Conservation (phyloP, 1,284 basidiomycete species). For the Schizophyllum amplum region DNA sequence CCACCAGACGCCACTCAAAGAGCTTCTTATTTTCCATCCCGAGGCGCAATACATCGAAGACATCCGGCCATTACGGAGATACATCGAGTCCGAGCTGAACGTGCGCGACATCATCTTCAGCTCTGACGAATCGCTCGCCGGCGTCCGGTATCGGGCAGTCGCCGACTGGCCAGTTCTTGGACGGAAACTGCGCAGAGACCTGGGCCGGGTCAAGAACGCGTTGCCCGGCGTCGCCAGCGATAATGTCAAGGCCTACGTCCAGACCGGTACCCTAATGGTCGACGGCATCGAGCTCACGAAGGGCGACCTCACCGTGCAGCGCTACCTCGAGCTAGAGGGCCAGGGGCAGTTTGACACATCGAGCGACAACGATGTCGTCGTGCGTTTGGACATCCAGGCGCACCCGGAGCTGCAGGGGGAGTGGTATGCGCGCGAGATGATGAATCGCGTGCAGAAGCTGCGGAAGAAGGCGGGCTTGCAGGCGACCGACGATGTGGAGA, state of each 20-base stretch:
- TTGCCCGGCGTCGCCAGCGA: constrained; percentile 80
- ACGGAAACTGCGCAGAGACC: constrained; percentile 89
- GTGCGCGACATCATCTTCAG: constrained; percentile 87
- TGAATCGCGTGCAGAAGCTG: constrained; percentile 93
- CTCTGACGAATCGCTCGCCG: constrained; percentile 80
- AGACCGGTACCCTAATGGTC: constrained; percentile 74
- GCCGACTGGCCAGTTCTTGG: constrained; percentile 97
- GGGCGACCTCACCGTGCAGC: constrained; percentile 87
- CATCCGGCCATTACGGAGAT: constrained; percentile 77
- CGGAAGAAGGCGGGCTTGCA: constrained; percentile 94
- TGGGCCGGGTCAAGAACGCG: constrained; percentile 85
- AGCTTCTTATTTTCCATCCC: constrained; percentile 92
- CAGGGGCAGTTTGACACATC: constrained; percentile 71
- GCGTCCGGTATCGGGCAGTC: constrained; percentile 85
- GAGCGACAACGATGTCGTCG: constrained; percentile 92
- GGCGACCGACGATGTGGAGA: constrained; percentile 89
- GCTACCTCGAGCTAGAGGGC: constrained; percentile 79
- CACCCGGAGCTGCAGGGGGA: constrained; percentile 85
- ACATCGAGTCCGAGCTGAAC: constrained; percentile 95
- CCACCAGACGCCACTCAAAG: constrained; percentile 80
- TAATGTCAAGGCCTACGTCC: constrained; percentile 74
- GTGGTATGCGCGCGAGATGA: constrained; percentile 85
- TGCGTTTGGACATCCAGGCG: constrained; percentile 84
- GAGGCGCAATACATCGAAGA: constrained; percentile 83
- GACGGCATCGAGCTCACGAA: constrained; percentile 86